phyloP scores from a whole-genome alignment of 169 alveolate species.

The Plasmodium vivax region DNA sequence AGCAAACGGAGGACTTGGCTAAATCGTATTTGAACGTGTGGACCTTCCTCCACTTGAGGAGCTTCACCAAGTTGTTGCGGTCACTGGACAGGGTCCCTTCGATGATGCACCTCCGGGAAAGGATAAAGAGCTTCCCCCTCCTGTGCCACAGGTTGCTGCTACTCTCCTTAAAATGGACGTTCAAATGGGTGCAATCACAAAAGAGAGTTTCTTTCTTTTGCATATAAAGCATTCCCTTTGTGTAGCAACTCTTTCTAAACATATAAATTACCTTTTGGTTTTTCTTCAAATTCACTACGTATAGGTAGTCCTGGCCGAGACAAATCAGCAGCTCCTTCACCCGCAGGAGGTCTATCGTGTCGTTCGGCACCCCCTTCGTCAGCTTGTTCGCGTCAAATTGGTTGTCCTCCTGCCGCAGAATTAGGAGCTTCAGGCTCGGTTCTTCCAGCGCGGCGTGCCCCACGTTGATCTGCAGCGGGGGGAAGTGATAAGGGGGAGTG shows the following conservation, averaged over 20 bases:
- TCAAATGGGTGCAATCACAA: constrained; percentile 18
- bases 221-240: neutral
- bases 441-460: constrained; percentile 49
- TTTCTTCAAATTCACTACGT: neutral
- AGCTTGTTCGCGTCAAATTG: constrained; percentile 23
- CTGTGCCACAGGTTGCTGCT: neutral
- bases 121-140: constrained; percentile 19
- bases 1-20: neutral
- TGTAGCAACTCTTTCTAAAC: constrained; percentile 27
- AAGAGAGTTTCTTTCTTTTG: constrained; percentile 9
- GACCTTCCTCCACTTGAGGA: constrained; percentile 15
- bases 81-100: constrained; percentile 33
- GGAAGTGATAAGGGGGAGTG: neutral
- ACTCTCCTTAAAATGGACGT: neutral
- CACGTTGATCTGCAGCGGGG: constrained; percentile 9
- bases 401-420: constrained; percentile 5
- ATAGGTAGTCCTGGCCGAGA: constrained; percentile 38
- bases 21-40: neutral
- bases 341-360: neutral
- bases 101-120: neutral
- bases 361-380: constrained; percentile 16
- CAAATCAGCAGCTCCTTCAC: constrained; percentile 16
- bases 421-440: neutral
- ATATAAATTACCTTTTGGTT: constrained; percentile 32
- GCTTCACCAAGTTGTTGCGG: neutral